Percentiles rank a stretch among this genome's conserved stretches.
Evolutionary conservation across 164 flowering plant genomes (phyloP).

Genomic region (Berberis thunbergii): DNA sequence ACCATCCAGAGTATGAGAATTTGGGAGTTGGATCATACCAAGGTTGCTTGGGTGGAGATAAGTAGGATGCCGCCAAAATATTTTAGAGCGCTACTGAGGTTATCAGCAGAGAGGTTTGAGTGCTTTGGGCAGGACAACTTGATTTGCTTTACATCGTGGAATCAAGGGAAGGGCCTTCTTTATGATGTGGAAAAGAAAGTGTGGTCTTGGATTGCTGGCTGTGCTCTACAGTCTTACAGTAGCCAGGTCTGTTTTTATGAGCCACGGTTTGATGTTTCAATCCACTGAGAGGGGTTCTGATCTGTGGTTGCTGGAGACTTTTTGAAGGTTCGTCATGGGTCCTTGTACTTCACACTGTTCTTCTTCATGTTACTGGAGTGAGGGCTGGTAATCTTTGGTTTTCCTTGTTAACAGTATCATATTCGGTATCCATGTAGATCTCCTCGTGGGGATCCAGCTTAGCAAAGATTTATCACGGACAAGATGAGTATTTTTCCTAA

Average conservation of each 20-base stretch:
- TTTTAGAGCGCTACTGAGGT: constrained; percentile 70
- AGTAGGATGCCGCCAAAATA: constrained; percentile 92
- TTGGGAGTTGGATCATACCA: constrained; percentile 92
- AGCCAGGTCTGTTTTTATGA: constrained; percentile 91
- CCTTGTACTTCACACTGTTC: too few species aligned
- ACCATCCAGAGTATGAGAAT: constrained; percentile 90
- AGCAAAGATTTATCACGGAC: too few species aligned
- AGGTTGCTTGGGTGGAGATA: constrained; percentile 72
- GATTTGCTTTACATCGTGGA: constrained; percentile 90
- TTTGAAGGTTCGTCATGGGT: too few species aligned
- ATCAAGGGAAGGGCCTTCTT: constrained; percentile 87
- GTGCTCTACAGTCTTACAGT: constrained; percentile 82
- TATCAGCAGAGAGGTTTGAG: constrained; percentile 93
- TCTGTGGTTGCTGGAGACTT: neutral
- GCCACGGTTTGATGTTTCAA: constrained; percentile 85
- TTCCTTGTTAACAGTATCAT: too few species aligned
- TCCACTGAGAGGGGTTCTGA: constrained; percentile 19
- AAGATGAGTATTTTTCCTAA: too few species aligned
- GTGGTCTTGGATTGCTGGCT: constrained; percentile 98
- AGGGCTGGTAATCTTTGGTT: too few species aligned
- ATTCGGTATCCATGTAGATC: too few species aligned
- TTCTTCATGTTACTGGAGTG: too few species aligned
- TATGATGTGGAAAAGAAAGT: constrained; percentile 78
- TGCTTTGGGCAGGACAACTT: constrained; percentile 93
- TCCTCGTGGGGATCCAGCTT: too few species aligned